A percentile compares a stretch with the other conserved stretches of the same genome.
Conservation (phyloP, 441 rosid genomes). For the Pelargonium fulgidum region DNA sequence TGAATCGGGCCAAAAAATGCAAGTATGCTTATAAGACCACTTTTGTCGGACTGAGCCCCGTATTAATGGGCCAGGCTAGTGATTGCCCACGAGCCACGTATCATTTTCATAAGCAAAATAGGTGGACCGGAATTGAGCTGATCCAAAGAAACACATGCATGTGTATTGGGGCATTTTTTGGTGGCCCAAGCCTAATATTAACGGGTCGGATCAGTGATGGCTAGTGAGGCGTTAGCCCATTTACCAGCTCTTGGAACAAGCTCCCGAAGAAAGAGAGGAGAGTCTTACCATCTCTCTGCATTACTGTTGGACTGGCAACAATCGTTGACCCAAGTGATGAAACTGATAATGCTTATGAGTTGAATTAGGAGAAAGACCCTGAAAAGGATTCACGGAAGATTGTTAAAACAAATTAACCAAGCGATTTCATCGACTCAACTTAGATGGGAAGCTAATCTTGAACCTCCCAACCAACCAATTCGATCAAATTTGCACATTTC, state of each 20-base stretch:
- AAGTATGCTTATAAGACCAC: too few species aligned
- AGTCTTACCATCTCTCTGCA: conserved; percentile 63
- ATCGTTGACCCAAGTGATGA: conserved; percentile 79
- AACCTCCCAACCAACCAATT: conserved; percentile 16
- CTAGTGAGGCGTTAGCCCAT: too few species aligned
- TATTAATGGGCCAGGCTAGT: too few species aligned
- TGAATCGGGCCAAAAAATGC: too few species aligned
- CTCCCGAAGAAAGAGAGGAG: conserved; percentile 4
- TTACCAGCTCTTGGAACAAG: neutral
- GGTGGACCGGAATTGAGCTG: too few species aligned
- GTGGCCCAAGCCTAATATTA: neutral
- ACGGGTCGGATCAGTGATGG: neutral
- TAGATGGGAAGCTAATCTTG: conserved; percentile 18
- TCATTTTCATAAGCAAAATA: too few species aligned
- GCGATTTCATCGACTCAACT: neutral
- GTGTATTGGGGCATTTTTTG: too few species aligned
- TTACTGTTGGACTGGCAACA: conserved; percentile 58
- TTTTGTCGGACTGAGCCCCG: too few species aligned
- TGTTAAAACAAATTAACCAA: neutral
- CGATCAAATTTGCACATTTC: conserved; percentile 5
- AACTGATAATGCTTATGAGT: conserved; percentile 81
- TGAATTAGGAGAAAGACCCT: conserved; percentile 96
- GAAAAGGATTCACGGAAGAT: conserved; percentile 25
- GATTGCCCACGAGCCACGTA: too few species aligned
- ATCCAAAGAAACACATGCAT: too few species aligned